These are phyloP conservation scores for Begonia loranthoides DNA, from an alignment of 306 rosid species.

Conservation along the genomic window DNA sequence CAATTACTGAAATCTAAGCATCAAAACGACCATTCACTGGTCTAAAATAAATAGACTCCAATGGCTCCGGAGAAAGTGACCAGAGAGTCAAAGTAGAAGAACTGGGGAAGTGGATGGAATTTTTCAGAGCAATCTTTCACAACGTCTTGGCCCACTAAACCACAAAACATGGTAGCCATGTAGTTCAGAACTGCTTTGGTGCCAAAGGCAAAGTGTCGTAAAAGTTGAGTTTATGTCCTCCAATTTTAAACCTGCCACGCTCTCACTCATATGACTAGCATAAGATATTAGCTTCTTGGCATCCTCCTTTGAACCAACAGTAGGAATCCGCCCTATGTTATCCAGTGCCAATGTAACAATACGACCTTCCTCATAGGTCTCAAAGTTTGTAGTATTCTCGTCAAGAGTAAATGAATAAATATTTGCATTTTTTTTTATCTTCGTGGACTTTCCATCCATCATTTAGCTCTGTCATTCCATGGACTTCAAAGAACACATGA, in stretches of 20 bases:
- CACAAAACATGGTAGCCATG: constrained; percentile 98
- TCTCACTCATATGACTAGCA: constrained; percentile 42
- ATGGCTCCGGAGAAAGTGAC: constrained; percentile 83
- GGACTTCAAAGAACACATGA: constrained; percentile 78
- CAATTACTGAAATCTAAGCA: constrained; percentile 95
- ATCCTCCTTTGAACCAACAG: constrained; percentile 70
- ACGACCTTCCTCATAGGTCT: constrained; percentile 56
- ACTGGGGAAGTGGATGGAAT: constrained; percentile 91
- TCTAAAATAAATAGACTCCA: constrained; percentile 59
- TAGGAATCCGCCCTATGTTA: constrained; percentile 56
- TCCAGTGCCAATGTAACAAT: constrained; percentile 74
- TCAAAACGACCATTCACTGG: constrained; percentile 82
- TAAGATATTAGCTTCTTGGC: constrained; percentile 50
- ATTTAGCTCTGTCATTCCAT: too few relatives aligned
- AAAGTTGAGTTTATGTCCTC: constrained; percentile 65
- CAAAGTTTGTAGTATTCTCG: too few relatives aligned
- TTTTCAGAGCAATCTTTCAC: constrained; percentile 94
- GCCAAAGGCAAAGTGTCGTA: constrained; percentile 73
- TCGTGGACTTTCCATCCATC: too few relatives aligned
- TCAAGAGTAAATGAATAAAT: too few relatives aligned
- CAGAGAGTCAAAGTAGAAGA: constrained; percentile 84
- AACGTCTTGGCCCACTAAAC: constrained; percentile 93
- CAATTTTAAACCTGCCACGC: constrained; percentile 38
- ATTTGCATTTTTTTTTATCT: too few relatives aligned
- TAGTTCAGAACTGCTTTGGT: constrained; percentile 84